These are phyloP conservation scores for Fusarium lyarnte DNA, from an alignment of 2,329 filamentous ascomycete genomes.

Conservation along the genomic window DNA sequence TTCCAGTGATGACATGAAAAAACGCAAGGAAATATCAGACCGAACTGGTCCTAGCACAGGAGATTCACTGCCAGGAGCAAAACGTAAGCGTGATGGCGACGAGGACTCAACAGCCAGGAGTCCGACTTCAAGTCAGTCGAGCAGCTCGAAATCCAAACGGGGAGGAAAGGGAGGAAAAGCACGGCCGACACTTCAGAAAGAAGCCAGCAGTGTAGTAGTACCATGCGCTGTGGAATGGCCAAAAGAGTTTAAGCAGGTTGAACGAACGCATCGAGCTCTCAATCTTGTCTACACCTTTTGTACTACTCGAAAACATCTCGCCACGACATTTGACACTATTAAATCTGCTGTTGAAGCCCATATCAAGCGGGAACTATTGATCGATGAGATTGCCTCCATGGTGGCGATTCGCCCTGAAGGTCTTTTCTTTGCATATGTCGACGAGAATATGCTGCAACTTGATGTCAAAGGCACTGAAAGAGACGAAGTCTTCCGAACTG, in stretches of 20 bases:
- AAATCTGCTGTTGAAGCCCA: slow-evolving; percentile 86
- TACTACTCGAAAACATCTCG: slow-evolving; percentile 89
- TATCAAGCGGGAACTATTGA: slow-evolving; percentile 72
- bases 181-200: slow-evolving; percentile 26
- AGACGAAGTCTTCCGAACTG: slow-evolving; percentile 69
- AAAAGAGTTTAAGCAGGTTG: slow-evolving; percentile 74
- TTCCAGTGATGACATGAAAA: slow-evolving; percentile 2
- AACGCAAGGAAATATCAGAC: slow-evolving; percentile 8
- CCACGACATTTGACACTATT: slow-evolving; percentile 91
- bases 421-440: slow-evolving; percentile 86
- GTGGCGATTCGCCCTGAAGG: slow-evolving; percentile 79
- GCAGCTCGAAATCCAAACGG: slow-evolving; percentile 3
- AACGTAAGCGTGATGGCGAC: slow-evolving; percentile 36
- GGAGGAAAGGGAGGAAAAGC: slow-evolving; percentile 1
- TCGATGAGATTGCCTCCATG: slow-evolving; percentile 86
- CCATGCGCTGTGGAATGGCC: slow-evolving; percentile 71
- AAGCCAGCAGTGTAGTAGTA: slow-evolving; percentile 31
- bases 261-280: slow-evolving; percentile 82
- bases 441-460: slow-evolving; percentile 83
- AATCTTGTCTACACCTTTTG: slow-evolving; percentile 97
- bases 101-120: slow-evolving; percentile 3
- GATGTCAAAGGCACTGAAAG: slow-evolving; percentile 75
- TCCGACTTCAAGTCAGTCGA: slow-evolving; percentile 15
- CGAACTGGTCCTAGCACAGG: neutral
- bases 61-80: slow-evolving; percentile 2